phyloP scores from a whole-genome alignment of 331 rosid genomes.

The Rosa hybrid region DNA sequence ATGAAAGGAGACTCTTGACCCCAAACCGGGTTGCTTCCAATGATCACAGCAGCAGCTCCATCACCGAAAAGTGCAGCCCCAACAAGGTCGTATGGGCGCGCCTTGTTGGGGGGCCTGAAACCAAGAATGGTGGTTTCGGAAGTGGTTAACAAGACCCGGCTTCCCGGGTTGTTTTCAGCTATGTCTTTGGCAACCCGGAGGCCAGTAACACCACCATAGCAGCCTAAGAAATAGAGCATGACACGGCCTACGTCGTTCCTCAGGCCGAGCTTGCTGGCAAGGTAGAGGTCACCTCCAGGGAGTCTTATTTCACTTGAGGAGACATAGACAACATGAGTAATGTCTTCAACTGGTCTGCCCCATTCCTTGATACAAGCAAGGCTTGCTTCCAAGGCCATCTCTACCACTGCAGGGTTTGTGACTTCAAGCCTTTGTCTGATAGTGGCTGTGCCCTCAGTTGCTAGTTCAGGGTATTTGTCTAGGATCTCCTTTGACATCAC shows the following conservation, averaged over 20 bases:
- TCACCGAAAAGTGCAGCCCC: conserved; percentile 98
- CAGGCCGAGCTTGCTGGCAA: conserved; percentile 73
- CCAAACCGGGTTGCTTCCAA: conserved; percentile 62
- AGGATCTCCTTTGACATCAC: conserved; percentile 95
- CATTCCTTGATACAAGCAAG: conserved; percentile 82
- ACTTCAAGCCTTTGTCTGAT: conserved; percentile 81
- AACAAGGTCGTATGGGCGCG: conserved; percentile 88
- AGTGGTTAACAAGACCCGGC: conserved; percentile 68
- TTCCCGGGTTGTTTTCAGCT: conserved; percentile 89
- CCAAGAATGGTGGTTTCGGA: conserved; percentile 95
- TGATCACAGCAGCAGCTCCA: conserved; percentile 85
- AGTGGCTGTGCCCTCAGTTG: conserved; percentile 83
- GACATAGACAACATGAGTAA: conserved; percentile 87
- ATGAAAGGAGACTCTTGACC: conserved; percentile 70
- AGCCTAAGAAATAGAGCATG: conserved; percentile 90
- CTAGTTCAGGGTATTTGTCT: conserved; percentile 81
- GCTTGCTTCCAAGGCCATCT: conserved; percentile 84
- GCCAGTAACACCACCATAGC: conserved; percentile 91
- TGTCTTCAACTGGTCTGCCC: conserved; percentile 76
- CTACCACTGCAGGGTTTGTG: conserved; percentile 88
- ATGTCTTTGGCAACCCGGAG: conserved; percentile 94
- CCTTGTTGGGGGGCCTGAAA: conserved; percentile 78
- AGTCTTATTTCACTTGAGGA: conserved; percentile 85
- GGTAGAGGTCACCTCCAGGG: conserved; percentile 92
- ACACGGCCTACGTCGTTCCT: conserved; percentile 62